phyloP scores from a whole-genome alignment of 2,329 filamentous ascomycete species.

The Talaromyces sp. region DNA sequence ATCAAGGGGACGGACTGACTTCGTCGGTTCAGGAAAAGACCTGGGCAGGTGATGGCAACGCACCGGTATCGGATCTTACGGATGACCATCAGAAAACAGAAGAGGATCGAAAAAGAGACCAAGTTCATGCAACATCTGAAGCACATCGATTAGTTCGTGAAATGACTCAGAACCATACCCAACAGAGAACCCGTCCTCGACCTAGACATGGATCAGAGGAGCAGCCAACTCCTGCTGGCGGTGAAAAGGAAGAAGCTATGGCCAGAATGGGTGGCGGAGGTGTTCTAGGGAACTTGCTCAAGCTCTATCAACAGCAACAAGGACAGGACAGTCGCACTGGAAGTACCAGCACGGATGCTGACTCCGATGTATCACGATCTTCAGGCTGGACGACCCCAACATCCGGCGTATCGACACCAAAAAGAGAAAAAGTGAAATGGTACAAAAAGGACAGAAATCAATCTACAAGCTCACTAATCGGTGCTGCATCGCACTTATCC shows the following conservation, averaged over 20 bases:
- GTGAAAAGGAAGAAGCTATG: conserved; percentile 23
- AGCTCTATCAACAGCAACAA: conserved; percentile 53
- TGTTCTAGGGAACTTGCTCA: conserved; percentile 68
- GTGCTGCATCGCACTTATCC: conserved; percentile 38
- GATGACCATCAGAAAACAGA: conserved; percentile 32
- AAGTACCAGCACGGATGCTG: conserved; percentile 24
- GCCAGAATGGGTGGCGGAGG: conserved; percentile 46
- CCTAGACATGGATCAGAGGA: conserved; percentile 33
- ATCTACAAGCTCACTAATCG: conserved; percentile 39
- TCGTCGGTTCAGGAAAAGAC: conserved; percentile 26
- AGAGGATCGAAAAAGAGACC: conserved; percentile 26
- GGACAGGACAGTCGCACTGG: conserved; percentile 19
- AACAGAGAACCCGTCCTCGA: conserved; percentile 29
- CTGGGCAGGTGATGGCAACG: conserved; percentile 28
- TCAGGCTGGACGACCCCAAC: conserved; percentile 23
- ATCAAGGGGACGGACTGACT: conserved; percentile 28
- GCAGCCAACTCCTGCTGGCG: conserved; percentile 29
- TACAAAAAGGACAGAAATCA: conserved; percentile 39
- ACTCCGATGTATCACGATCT: conserved; percentile 26
- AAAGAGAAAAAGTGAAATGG: conserved; percentile 42
- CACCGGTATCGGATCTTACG: conserved; percentile 28
- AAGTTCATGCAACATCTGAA: conserved; percentile 29
- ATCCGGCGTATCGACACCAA: conserved; percentile 33
- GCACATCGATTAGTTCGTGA: conserved; percentile 39
- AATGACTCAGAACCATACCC: conserved; percentile 29